These are phyloP conservation scores for Solanum piurae DNA, from an alignment of 257 asterid species.

Conservation along the genomic window DNA sequence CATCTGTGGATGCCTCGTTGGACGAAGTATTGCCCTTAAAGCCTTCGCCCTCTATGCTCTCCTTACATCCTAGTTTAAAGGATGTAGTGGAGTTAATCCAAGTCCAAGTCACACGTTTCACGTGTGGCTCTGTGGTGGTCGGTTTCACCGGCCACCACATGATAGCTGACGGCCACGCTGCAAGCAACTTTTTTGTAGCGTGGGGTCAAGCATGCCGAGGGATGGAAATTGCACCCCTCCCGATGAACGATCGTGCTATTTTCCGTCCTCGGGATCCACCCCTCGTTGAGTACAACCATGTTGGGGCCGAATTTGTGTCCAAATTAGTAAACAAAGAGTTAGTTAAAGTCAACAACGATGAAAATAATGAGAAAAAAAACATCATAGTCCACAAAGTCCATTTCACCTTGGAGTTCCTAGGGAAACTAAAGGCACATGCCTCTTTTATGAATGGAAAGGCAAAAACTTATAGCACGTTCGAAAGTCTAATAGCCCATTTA, in stretches of 20 bases:
- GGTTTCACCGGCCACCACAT: too few relatives aligned
- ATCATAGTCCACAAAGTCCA: slow-evolving; percentile 42
- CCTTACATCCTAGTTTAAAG: slow-evolving; percentile 53
- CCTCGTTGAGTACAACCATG: too few relatives aligned
- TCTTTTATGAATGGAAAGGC: slow-evolving; percentile 22
- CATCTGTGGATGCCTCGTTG: slow-evolving; percentile 36
- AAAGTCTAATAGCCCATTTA: slow-evolving; percentile 68
- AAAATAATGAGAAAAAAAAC: slow-evolving; percentile 19
- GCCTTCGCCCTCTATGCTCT: slow-evolving; percentile 43
- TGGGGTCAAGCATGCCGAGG: too few relatives aligned
- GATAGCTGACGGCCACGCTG: too few relatives aligned
- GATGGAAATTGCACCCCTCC: too few relatives aligned
- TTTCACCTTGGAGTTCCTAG: slow-evolving; percentile 38
- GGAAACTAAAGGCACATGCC: slow-evolving; percentile 45
- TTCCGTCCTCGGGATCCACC: too few relatives aligned
- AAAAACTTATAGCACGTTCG: slow-evolving; percentile 58
- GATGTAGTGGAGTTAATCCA: slow-evolving; percentile 52
- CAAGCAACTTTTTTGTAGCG: too few relatives aligned
- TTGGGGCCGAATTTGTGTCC: too few relatives aligned
- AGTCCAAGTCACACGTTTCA: slow-evolving; percentile 63
- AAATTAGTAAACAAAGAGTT: slow-evolving; percentile 15
- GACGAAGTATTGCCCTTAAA: slow-evolving; percentile 22
- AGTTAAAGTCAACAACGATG: neutral
- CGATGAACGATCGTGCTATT: too few relatives aligned
- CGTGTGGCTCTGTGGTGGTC: neutral